phyloP scores from a whole-genome alignment of 768 basidiomycete species.

The Termitomyces sp. region DNA sequence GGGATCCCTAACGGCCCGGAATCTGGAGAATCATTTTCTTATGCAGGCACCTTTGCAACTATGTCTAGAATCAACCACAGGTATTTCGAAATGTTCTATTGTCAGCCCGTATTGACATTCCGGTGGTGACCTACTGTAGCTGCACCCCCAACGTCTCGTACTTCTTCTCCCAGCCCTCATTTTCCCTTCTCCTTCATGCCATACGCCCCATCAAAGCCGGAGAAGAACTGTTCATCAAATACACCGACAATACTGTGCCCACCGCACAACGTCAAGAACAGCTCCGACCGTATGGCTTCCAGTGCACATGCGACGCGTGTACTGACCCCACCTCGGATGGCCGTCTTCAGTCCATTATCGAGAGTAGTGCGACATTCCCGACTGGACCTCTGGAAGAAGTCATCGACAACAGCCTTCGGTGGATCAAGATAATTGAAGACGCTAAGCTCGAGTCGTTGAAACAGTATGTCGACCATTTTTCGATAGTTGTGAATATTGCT shows the following conservation, averaged over 20 bases:
- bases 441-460: neutral
- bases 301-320: neutral
- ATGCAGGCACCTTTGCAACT: neutral
- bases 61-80: neutral
- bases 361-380: neutral
- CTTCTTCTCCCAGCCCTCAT: neutral
- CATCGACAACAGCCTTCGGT: neutral
- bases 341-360: neutral
- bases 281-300: slow-evolving; percentile 1
- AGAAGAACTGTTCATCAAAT: slow-evolving; percentile 1
- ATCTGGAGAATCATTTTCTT: neutral
- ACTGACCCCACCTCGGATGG: neutral
- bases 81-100: neutral
- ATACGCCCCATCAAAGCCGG: slow-evolving; percentile 1
- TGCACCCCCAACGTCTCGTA: neutral
- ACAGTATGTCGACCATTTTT: neutral
- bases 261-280: neutral
- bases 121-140: too few species aligned
- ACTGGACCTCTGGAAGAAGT: neutral
- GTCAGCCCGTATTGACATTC: too few species aligned
- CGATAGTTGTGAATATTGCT: neutral
- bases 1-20: neutral
- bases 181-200: neutral
- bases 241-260: neutral
- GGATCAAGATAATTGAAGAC: neutral